phyloP scores from a whole-genome alignment of 345 rosid species.

The Turnera subulata region DNA sequence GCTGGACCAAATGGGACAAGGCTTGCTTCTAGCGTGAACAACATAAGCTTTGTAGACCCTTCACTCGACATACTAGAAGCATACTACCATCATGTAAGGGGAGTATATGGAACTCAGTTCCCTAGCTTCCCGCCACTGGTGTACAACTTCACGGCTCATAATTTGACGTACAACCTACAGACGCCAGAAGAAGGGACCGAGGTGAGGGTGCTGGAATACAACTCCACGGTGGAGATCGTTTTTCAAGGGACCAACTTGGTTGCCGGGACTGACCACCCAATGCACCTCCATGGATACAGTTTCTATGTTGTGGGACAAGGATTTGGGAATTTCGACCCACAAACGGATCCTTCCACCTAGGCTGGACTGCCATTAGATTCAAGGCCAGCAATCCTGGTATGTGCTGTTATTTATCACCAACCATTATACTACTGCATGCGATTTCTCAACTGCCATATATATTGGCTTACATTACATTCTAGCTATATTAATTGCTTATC shows the following conservation, averaged over 20 bases:
- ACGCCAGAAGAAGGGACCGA: slow-evolving; percentile 16
- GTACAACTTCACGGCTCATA: slow-evolving; percentile 4
- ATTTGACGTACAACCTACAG: not conserved
- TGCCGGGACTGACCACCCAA: slow-evolving; percentile 52
- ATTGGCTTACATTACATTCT: too few relatives aligned
- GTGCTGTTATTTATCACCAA: not conserved
- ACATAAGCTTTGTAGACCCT: slow-evolving; percentile 9
- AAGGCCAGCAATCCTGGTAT: slow-evolving; percentile 11
- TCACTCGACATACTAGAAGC: slow-evolving; percentile 11
- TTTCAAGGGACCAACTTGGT: slow-evolving; percentile 58
- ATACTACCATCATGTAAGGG: slow-evolving; percentile 7
- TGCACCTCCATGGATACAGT: slow-evolving; percentile 71
- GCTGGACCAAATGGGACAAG: slow-evolving; percentile 5
- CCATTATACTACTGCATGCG: too few relatives aligned
- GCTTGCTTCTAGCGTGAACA: slow-evolving; percentile 19
- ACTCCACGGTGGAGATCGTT: slow-evolving; percentile 51
- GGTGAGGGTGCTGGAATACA: slow-evolving; percentile 34
- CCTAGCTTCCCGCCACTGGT: slow-evolving; percentile 8
- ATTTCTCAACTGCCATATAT: too few relatives aligned
- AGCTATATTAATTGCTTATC: not conserved
- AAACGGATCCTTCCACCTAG: slow-evolving; percentile 36
- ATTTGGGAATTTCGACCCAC: slow-evolving; percentile 52
- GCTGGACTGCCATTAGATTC: slow-evolving; percentile 12
- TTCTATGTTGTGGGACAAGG: slow-evolving; percentile 66
- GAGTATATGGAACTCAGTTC: slow-evolving; percentile 3